Evolutionary conservation across 352 stramenopile genomes (phyloP), one percentile per base, ranked within the genome.

Genomic region (Pythium aquatile): DNA sequence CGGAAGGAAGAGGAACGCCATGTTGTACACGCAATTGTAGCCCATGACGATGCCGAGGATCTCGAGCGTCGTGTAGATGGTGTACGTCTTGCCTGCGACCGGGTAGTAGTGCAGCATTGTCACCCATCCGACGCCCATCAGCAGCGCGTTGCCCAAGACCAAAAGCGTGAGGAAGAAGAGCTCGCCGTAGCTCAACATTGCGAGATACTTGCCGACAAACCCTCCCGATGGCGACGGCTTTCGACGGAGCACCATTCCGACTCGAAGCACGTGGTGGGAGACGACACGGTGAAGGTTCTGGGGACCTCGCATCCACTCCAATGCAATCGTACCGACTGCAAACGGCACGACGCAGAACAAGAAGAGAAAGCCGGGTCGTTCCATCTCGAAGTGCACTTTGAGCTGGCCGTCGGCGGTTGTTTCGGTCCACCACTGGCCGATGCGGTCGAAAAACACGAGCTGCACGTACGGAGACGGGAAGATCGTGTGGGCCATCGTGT

Each of bases 1-100:
- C 5, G 74, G 74, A 0, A 81, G 29, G 35, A 68, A 66, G 14
- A 92, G 65, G 59, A 92, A 85, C 26, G 81, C 74, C 78, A 92
- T 87, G 66, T 89, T 90, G 73, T 81, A 92, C 51, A 90, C 77
- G 68, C 72, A 80, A 33, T 75, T 65, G 68, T 87, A 90, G 9
- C 72, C 75, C 0, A 73, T 61, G 30, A 74, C 76, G 65, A 87
- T 76, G 51, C 77, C 61, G 4, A 86, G 63, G 35, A 85, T 67
- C 58, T 87, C 69, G 1, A 87, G 60, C 16, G 73, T 72, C 17
- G 75, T 79, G 55, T 83, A 73, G 52, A 86, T 75, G 13, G 71
- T 75, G 69, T 82, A 84, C 35, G 26, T 17, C 7, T 52, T 55
- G 10, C 52, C 55, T 3, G 63, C 42, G 7, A 61, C n/a, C 10